Conservation (phyloP, 116 monocot species). For the Dioscorea cayenensis region DNA sequence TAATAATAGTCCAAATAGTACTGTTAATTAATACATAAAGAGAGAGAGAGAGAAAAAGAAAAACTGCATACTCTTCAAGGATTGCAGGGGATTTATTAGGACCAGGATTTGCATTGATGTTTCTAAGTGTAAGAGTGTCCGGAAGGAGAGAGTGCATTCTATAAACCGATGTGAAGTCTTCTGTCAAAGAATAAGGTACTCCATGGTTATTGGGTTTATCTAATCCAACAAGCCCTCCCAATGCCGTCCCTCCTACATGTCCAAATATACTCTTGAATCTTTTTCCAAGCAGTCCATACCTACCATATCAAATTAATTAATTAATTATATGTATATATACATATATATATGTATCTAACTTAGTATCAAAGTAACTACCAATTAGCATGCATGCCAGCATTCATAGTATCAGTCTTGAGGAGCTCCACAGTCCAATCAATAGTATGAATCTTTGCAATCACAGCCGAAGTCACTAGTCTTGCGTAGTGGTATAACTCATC, state of each 20-base stretch:
- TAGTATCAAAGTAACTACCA: constrained; percentile 17
- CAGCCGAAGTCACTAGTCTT: constrained; percentile 52
- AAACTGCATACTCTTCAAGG: constrained; percentile 29
- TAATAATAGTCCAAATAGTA: background rate
- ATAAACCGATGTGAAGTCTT: constrained; percentile 47
- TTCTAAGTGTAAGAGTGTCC: constrained; percentile 30
- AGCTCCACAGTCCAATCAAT: constrained; percentile 74
- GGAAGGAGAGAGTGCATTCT: constrained; percentile 54
- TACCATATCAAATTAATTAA: background rate
- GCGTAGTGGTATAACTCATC: constrained; percentile 39
- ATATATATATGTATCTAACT: no score
- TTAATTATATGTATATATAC: no score
- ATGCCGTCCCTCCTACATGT: constrained; percentile 32
- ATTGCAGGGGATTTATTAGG: constrained; percentile 41
- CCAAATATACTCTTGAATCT: constrained; percentile 47
- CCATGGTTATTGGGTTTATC: constrained; percentile 50
- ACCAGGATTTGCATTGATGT: constrained; percentile 32
- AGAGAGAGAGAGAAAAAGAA: background rate
- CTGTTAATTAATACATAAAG: background rate
- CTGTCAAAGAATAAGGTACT: constrained; percentile 50
- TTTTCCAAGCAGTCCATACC: constrained; percentile 64
- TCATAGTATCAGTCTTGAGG: constrained; percentile 46
- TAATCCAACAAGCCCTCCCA: constrained; percentile 52
- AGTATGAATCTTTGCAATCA: constrained; percentile 70
- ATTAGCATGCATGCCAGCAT: constrained; percentile 37